Evolutionary conservation across 768 basidiomycete species (phyloP), one percentile per base, ranked within the genome.

Genomic region (Pleurotus cornucopiae): DNA sequence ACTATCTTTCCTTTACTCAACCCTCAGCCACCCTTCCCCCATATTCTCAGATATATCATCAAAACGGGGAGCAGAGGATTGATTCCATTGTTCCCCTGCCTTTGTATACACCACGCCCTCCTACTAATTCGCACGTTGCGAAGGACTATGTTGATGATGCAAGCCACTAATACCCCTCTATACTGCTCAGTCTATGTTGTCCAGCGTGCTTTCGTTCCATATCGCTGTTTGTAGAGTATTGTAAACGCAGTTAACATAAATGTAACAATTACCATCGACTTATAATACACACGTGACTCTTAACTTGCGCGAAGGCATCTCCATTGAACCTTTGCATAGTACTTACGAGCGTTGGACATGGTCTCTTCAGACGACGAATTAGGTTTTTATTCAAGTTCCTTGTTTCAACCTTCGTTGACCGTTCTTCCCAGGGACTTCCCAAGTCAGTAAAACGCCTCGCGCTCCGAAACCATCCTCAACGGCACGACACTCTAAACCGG

Each of bases 31-130:
- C 61, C 23, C 80, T 90, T 16, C 91, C 91, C 1, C 79, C 85
- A 2, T 93, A 93, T 64, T 89, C 88, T 4, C 88, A 91, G 60
- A 74, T 93, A 16, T 93, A 85, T 70, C 72, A 91, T 63, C 63
- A 74, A 14, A 88, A 89, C 61, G 91, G 91, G 14, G 85, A 90
- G 52, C 77, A 78, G 54, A 88, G 83, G 70, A 74, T 88, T 48
- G 89, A 91, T 63, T 76, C 80, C 58, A 81, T 79, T 30, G 59
- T 65, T n/a, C 85, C 83, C 12, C 69, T 89, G 43, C 90, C 89
- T 0, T 72, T 79, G 20, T 89, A 89, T 64, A 80, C 79, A 13
- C 84, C 81, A 54, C 46, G 16, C 18, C 37, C 55, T 11, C 7
- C 21, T 13, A 20, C 47, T 9, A 9, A 34, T 34, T 34, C 30